phyloP scores from a whole-genome alignment of 345 rosid species.

The Euphorbia peplus region DNA sequence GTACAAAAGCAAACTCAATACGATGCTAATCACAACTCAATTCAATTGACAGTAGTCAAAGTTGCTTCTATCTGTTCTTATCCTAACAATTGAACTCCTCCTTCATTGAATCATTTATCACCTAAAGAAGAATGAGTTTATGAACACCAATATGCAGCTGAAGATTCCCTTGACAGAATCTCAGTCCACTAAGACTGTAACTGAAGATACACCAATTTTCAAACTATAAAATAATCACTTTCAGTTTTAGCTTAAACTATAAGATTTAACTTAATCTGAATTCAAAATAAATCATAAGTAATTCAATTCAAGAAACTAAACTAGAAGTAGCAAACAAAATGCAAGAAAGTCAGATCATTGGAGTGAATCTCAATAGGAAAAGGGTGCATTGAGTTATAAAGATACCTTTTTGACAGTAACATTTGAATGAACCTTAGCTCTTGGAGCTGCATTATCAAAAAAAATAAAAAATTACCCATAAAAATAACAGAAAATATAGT shows the following conservation, averaged over 20 bases:
- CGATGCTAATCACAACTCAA: no score
- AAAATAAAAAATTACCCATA: slow-evolving; percentile 7
- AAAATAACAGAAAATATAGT: slow-evolving; percentile 3
- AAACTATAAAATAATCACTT: not conserved
- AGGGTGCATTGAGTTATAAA: not conserved
- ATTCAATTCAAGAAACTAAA: not conserved
- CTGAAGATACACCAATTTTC: no score
- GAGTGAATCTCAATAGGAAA: no score
- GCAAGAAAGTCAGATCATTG: no score
- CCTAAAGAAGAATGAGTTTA: not conserved
- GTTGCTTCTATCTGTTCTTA: not conserved
- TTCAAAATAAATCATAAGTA: not conserved
- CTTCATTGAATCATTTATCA: not conserved
- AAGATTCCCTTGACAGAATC: not conserved
- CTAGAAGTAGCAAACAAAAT: not conserved
- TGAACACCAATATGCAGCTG: no score
- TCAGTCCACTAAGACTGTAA: not conserved
- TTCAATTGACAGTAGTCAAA: not conserved
- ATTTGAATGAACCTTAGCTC: slow-evolving; percentile 7
- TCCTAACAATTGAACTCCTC: not conserved
- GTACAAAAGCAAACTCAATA: not conserved
- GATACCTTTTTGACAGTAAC: slow-evolving; percentile 13
- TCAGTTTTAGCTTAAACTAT: no score
- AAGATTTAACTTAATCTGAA: not conserved
- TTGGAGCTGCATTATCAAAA: slow-evolving; percentile 15